These are phyloP conservation scores for Perkinsus chesapeaki DNA, from an alignment of 169 alveolate genomes.

Conservation along the genomic window DNA sequence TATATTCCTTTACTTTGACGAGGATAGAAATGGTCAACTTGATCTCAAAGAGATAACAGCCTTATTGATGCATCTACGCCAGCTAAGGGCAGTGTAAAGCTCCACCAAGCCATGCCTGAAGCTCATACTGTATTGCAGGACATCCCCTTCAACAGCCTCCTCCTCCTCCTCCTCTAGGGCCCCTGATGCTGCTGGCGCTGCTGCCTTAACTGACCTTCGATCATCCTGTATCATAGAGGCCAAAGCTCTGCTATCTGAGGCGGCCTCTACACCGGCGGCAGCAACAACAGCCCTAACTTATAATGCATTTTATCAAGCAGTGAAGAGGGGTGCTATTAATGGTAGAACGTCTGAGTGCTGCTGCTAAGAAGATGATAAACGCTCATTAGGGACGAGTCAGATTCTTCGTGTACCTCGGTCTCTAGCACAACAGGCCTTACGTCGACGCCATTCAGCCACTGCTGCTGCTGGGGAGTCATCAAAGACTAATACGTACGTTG, in stretches of 20 bases:
- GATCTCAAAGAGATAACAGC: conserved; percentile 26
- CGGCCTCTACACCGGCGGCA: not conserved
- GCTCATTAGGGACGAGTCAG: not conserved
- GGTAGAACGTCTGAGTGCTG: not conserved
- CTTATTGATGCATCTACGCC: conserved; percentile 21
- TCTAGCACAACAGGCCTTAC: not conserved
- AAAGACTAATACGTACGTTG: not conserved
- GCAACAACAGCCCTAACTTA: not conserved
- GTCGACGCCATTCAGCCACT: not conserved
- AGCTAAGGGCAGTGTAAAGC: not conserved
- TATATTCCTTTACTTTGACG: conserved; percentile 34
- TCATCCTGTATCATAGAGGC: not conserved
- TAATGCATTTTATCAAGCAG: not conserved
- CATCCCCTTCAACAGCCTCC: not conserved
- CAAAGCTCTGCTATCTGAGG: not conserved
- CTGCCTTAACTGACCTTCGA: not conserved
- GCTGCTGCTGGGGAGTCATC: not conserved
- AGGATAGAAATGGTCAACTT: conserved; percentile 30
- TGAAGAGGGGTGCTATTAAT: not conserved
- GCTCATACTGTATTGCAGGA: not conserved
- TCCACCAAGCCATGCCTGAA: not conserved
- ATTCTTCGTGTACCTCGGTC: not conserved
- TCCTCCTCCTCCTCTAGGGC: not conserved
- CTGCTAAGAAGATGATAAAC: too few species aligned
- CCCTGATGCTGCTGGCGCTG: too few species aligned